Base-by-base conservation (phyloP, 139 green algal genomes). In the Chlorella sp. region DNA sequence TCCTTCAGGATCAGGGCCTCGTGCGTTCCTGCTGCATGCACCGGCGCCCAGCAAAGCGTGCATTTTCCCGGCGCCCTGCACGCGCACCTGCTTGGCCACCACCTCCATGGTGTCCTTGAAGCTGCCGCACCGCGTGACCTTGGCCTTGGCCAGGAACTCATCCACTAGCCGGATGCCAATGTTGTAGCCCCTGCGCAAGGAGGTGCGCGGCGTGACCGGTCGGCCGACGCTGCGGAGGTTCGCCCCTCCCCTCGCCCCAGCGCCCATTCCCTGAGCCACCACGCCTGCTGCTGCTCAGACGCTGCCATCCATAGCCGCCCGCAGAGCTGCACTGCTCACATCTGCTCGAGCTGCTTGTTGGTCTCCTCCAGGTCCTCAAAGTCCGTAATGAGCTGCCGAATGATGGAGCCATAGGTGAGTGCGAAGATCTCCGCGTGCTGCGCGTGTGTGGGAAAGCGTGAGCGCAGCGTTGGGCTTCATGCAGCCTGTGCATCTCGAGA, bases 401-500 rank as follows among this genome's bases (percentile, higher is more conserved):
- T 91, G n/a, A 99, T 86, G 24, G 92, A 92, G 29, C 95, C 95
- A 85, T 99, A 98, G 0, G 91, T 97, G n/a, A 98, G 75, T 3
- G 89, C 94, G 76, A 99, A 95, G 17, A 99, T 88, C 85, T 99
- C 95, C 2, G 93, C 82, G 66, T 96, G 97, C 91, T 94, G 88
- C 67, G 10, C 42, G 42, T 17, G 17, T 17, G 17, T 55, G 42
- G 42, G 42, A 24, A 55, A 17, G 42, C 17, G 17, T 10, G 42
- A 17, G 10, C 17, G 42, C 42, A 24, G 42, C 10, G 42, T 55
- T 55, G 42, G 42, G 10, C 10, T 24, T 24, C 42, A 55, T 24
- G 17, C 42, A 24, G 42, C 42, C 10, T 55, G 10, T 17, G 17
- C 42, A 17, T 55, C n/a, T n/a, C n/a, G n/a, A n/a, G n/a, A n/a